A percentile compares a stretch with the other conserved stretches of the same genome.
phyloP scores from a whole-genome alignment of 176 grass and related monocot species.

The Musa troglodytarum region DNA sequence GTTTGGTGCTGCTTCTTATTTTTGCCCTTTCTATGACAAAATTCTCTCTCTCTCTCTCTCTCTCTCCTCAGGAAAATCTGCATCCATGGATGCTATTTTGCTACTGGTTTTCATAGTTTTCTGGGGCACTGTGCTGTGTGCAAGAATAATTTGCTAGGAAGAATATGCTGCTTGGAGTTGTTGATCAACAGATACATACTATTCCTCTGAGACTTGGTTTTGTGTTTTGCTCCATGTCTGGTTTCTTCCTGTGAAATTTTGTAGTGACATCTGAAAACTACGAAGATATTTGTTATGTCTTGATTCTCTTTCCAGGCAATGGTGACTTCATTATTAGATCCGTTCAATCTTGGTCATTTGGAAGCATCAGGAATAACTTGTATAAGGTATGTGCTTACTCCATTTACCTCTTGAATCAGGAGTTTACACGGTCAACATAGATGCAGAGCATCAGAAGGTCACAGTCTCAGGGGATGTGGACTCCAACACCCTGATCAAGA shows the following conservation, averaged over 20 bases:
- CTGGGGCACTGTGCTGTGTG: too few relatives aligned
- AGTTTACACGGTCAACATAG: conserved; percentile 70
- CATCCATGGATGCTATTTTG: too few relatives aligned
- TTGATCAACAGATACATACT: background rate
- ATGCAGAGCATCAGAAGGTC: conserved; percentile 84
- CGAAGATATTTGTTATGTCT: background rate
- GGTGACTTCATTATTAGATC: background rate
- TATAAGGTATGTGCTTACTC: background rate
- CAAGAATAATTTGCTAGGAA: background rate
- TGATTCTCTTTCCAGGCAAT: too few relatives aligned
- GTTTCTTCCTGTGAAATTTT: background rate
- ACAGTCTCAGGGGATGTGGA: conserved; percentile 66
- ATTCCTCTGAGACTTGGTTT: background rate
- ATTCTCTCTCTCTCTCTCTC: too few relatives aligned
- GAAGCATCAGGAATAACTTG: too few relatives aligned
- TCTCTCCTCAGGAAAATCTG: too few relatives aligned
- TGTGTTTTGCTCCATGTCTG: background rate
- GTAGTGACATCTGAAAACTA: background rate
- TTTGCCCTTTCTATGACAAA: too few relatives aligned
- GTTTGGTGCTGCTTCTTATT: too few relatives aligned
- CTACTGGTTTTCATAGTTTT: too few relatives aligned
- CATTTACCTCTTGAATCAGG: conserved; percentile 32
- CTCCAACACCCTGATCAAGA: conserved; percentile 65
- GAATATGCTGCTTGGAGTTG: background rate
- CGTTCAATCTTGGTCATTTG: background rate